Evolutionary conservation across 345 rosid species (phyloP), one percentile per base, ranked within the genome.

Genomic region (Rhodamnia argentea): DNA sequence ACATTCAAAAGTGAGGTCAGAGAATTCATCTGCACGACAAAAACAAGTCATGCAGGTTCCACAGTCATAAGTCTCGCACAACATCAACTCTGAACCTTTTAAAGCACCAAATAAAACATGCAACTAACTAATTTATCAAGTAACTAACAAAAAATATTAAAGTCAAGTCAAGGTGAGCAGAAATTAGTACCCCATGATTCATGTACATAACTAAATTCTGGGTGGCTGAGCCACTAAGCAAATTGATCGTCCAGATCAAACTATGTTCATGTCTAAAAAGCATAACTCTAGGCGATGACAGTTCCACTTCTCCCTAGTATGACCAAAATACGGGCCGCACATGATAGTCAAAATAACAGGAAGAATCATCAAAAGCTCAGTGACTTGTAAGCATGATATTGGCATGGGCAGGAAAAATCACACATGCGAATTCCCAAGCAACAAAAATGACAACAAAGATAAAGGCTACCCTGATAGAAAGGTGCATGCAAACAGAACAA

Each of bases 1-100:
- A 97, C 93, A 88, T 92, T 93, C 52, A 95, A 85, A 70, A 97
- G 96, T 13, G 99, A 94, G 74, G 83, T 84, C 23, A 96, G 98
- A 53, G 99, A 94, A 86, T 97, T 97, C 99, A 97, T 97, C 99
- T 97, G 96, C 81, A 20, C 47, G 32, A 87, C 89, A 76, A 87
- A 83, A 84, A 92, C 32, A 86, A 47, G 52, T 29, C 55, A 23
- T 23, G 42, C 23, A 20, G 3, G 29, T 51, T 29, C 5, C 58
- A 76, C 10, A 83, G 44, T 51, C 10, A 58, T 44, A 42, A 42
- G 44, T 26, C 56, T 64, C 14, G 83, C 83, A 82, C 18, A 13
- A 82, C 81, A 70, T 32, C 78, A 10, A 20, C 78, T 70, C 78
- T 70, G 83, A 82, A 15, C 55, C 83, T 83, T 52, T 58, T 55